phyloP scores from a whole-genome alignment of 176 grass and related monocot genomes.

The Zoysia japonica region DNA sequence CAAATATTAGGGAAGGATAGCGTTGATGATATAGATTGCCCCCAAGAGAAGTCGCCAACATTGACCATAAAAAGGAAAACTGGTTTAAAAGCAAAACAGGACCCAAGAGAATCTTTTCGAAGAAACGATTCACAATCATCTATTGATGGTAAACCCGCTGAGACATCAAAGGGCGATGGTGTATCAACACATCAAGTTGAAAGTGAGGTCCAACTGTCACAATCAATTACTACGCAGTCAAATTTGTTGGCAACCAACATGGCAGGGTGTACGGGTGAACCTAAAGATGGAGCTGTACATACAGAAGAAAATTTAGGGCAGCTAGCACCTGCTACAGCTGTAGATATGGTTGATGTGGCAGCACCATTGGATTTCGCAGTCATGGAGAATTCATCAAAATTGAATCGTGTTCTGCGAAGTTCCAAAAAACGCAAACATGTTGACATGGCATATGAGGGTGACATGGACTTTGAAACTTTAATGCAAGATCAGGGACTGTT shows the following conservation, averaged over 20 bases:
- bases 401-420: constrained; percentile 50
- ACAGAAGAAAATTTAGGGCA: constrained; percentile 36
- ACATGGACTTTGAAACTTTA: constrained; percentile 85
- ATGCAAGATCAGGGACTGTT: constrained; percentile 80
- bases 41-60: constrained; percentile 33
- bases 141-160: constrained; percentile 34
- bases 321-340: constrained; percentile 45
- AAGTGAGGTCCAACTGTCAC: constrained; percentile 23
- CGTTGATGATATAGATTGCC: constrained; percentile 37
- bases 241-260: not conserved
- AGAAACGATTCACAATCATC: constrained; percentile 36
- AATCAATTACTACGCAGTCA: not conserved
- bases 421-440: constrained; percentile 67
- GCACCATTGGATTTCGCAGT: constrained; percentile 37
- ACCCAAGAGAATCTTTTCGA: constrained; percentile 40
- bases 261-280: constrained; percentile 1
- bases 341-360: constrained; percentile 39
- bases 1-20: constrained; percentile 48
- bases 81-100: constrained; percentile 45
- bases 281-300: constrained; percentile 39
- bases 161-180: constrained; percentile 32
- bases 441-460: constrained; percentile 96
- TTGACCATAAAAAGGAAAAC: constrained; percentile 42
- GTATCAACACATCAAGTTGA: constrained; percentile 21
- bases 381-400: constrained; percentile 51